phyloP scores from a whole-genome alignment of 352 stramenopile genomes.

The Aphanomyces astaci region DNA sequence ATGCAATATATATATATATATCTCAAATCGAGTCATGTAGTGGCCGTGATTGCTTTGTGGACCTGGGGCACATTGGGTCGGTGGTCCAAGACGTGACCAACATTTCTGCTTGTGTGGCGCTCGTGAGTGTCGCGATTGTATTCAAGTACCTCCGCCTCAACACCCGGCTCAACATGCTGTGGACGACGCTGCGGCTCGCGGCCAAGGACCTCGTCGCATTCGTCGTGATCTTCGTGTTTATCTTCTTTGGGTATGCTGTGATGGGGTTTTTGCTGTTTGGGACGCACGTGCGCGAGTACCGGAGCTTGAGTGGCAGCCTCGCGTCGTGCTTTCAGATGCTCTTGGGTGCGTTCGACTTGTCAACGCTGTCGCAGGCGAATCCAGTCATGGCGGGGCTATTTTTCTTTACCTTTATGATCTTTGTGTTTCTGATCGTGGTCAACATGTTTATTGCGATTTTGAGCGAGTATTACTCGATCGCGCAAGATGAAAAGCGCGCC shows the following conservation, averaged over 20 bases:
- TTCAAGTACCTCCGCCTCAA: slow-evolving; percentile 80
- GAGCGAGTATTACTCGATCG: slow-evolving; percentile 73
- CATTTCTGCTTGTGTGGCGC: slow-evolving; percentile 42
- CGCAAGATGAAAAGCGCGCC: slow-evolving; percentile 54
- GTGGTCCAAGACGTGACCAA: slow-evolving; percentile 47
- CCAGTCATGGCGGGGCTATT: slow-evolving; percentile 69
- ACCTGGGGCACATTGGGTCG: slow-evolving; percentile 46
- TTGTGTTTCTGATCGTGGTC: slow-evolving; percentile 69
- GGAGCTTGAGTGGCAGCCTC: slow-evolving; percentile 58
- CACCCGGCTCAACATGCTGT: slow-evolving; percentile 67
- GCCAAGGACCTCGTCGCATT: slow-evolving; percentile 67
- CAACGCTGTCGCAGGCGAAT: slow-evolving; percentile 55
- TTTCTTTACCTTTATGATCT: slow-evolving; percentile 78
- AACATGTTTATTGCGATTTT: slow-evolving; percentile 85
- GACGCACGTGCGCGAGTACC: slow-evolving; percentile 52
- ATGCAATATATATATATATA: no score
- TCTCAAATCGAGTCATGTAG: not conserved
- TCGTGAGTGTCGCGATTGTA: slow-evolving; percentile 68
- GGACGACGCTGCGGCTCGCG: slow-evolving; percentile 65
- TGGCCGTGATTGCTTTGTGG: slow-evolving; percentile 40
- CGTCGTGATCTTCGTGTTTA: slow-evolving; percentile 72
- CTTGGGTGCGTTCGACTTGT: slow-evolving; percentile 69
- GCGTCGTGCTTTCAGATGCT: slow-evolving; percentile 81
- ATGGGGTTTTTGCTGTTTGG: slow-evolving; percentile 76
- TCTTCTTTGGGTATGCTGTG: slow-evolving; percentile 68